These are phyloP conservation scores for Cadophora malorum DNA, from an alignment of 2,329 filamentous ascomycete species.

Conservation along the genomic window DNA sequence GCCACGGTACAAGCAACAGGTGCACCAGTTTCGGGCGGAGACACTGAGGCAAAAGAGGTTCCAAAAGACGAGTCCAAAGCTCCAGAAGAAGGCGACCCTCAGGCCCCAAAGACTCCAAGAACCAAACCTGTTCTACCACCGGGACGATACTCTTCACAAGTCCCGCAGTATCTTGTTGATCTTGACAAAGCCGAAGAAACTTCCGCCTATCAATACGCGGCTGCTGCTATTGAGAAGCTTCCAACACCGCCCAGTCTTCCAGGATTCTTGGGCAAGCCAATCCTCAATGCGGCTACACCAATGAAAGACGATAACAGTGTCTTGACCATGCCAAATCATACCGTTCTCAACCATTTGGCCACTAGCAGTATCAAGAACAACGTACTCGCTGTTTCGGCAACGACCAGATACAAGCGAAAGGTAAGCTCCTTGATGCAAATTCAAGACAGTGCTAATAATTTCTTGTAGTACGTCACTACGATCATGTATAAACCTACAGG, in stretches of 20 bases:
- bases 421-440: slow-evolving; percentile 53
- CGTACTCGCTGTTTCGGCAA: slow-evolving; percentile 92
- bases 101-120: slow-evolving; percentile 49
- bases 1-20: slow-evolving; percentile 42
- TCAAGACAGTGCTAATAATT: slow-evolving; percentile 15
- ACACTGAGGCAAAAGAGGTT: slow-evolving; percentile 29
- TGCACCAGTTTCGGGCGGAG: slow-evolving; percentile 28
- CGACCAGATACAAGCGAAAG: slow-evolving; percentile 97
- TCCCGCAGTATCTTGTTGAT: slow-evolving; percentile 86
- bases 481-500: slow-evolving; percentile 90
- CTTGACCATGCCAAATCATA: slow-evolving; percentile 95
- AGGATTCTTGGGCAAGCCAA: slow-evolving; percentile 91
- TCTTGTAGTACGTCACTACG: slow-evolving; percentile 85
- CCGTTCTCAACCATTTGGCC: slow-evolving; percentile 92
- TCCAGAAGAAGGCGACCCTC: slow-evolving; percentile 46
- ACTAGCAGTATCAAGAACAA: slow-evolving; percentile 99
- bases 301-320: slow-evolving; percentile 99
- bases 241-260: slow-evolving; percentile 85
- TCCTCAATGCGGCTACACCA: slow-evolving; percentile 86
- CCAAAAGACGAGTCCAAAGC: slow-evolving; percentile 42
- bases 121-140: slow-evolving; percentile 62
- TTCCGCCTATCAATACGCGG: slow-evolving; percentile 74
- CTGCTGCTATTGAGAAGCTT: slow-evolving; percentile 77
- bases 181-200: slow-evolving; percentile 86
- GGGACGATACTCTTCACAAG: slow-evolving; percentile 71